Conservation (phyloP, 768 basidiomycete genomes). For the Paxillus involutus region DNA sequence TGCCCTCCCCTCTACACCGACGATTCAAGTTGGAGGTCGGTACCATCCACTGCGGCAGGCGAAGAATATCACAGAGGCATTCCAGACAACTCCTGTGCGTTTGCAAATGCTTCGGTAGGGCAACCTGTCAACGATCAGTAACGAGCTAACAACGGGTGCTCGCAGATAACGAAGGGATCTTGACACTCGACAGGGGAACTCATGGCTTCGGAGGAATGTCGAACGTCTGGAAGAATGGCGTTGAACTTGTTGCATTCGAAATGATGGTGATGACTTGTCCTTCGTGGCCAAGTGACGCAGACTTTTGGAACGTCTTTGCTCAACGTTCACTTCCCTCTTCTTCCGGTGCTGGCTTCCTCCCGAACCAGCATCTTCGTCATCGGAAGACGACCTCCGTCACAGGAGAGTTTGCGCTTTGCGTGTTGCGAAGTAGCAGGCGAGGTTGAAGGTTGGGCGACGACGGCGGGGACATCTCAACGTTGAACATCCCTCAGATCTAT, state of each 20-base stretch:
- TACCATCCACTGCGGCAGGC: constrained; percentile 4
- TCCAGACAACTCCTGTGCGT: too few relatives aligned
- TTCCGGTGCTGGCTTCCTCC: constrained; percentile 18
- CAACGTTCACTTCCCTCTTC: constrained; percentile 15
- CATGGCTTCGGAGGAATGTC: constrained; percentile 1
- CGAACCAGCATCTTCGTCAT: too few relatives aligned
- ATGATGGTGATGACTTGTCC: background rate
- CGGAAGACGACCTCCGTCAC: too few relatives aligned
- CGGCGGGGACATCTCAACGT: too few relatives aligned
- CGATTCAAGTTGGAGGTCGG: too few relatives aligned
- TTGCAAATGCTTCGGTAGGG: too few relatives aligned
- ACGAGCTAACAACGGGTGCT: background rate
- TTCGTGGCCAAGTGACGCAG: background rate
- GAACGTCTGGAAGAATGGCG: background rate
- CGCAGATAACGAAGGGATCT: constrained; percentile 25
- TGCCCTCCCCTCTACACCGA: too few relatives aligned
- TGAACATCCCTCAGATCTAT: too few relatives aligned
- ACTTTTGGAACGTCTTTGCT: background rate
- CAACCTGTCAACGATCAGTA: background rate
- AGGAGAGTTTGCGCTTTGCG: too few relatives aligned
- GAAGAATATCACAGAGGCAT: too few relatives aligned
- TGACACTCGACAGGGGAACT: background rate
- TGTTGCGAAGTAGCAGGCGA: too few relatives aligned
- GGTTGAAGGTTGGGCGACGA: too few relatives aligned
- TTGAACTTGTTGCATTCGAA: constrained; percentile 4